Conservation (phyloP, 441 rosid genomes). For the Hura crepitans region DNA sequence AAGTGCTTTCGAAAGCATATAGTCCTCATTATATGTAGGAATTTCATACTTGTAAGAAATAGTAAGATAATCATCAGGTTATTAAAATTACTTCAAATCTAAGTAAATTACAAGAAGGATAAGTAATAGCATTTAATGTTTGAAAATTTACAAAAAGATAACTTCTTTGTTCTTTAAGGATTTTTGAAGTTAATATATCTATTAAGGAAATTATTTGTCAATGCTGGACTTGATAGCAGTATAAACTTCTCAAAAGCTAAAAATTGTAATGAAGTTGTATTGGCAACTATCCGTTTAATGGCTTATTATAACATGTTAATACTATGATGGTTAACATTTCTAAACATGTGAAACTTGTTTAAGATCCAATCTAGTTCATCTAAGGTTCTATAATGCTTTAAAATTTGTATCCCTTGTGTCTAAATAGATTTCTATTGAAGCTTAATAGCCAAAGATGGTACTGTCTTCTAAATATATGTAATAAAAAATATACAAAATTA, state of each 20-base stretch:
- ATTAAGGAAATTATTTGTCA: neutral
- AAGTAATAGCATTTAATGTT: neutral
- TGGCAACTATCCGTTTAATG: neutral
- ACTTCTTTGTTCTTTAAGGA: neutral
- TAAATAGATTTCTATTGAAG: too few relatives aligned
- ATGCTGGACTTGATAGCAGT: neutral
- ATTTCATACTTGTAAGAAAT: conserved; percentile 53
- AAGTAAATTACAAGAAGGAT: neutral
- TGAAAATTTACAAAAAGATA: neutral
- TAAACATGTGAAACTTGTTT: too few relatives aligned
- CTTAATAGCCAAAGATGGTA: too few relatives aligned
- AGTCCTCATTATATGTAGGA: conserved; percentile 93
- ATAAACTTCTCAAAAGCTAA: too few relatives aligned
- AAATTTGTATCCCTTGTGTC: too few relatives aligned
- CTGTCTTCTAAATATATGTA: too few relatives aligned
- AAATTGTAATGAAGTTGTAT: neutral
- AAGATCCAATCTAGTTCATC: too few relatives aligned
- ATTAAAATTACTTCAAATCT: neutral
- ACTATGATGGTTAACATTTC: neutral
- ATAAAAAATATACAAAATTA: too few relatives aligned
- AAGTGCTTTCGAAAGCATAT: conserved; percentile 83
- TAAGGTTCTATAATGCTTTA: too few relatives aligned
- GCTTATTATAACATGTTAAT: neutral
- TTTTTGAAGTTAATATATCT: too few relatives aligned
- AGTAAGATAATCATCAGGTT: conserved; percentile 14